Base-by-base conservation (phyloP, 768 basidiomycete genomes). In the Melanogaster broomeanus region DNA sequence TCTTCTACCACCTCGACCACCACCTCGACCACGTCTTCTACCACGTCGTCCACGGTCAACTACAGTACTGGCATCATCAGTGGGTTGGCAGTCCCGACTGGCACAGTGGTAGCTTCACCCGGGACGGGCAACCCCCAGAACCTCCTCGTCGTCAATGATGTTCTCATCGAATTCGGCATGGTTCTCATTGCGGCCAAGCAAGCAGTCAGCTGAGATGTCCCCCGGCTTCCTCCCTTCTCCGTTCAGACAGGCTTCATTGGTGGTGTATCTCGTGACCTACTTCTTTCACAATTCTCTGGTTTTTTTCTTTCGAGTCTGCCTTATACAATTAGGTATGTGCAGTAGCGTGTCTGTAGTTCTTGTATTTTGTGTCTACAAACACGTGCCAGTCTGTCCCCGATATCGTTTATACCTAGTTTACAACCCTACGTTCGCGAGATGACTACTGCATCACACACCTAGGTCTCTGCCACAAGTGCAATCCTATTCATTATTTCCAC, bases 121-220 rank as follows among this genome's bases (percentile, higher is more conserved):
- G 55, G 67, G 42, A 42, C 65, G 30, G 55, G 52, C 31, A 51
- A 65, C 49, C 68, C 72, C 8, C 50, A 75, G 53, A 73, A 70
- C 53, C 53, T 77, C 24, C 31, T 69, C 15, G 50, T 45, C 33
- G 53, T 80, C 18, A 68, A 72, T 44, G 51, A 70, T 40, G 63
- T 67, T n/a, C 31, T 80, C 39, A 49, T 78, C 42, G 65, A 65
- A 28, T 22, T 80, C 21, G 76, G 54, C 21, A 6, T 45, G 1
- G 0, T 45, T 6, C 53, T 72, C 22, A 40, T 25, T 21, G 45
- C 19, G 8, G 56, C 39, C 21, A 40, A 47, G 42, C 25, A 55
- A 31, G 18, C 25, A 31, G 18, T 22, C 6, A 7, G 16, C 15
- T 60, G 52, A 48, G 49, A 41, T 43, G 11, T 15, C 38, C n/a